These are phyloP conservation scores for Bathelium albidoporum DNA, from an alignment of 495 filamentous ascomycete genomes.

Conservation along the genomic window DNA sequence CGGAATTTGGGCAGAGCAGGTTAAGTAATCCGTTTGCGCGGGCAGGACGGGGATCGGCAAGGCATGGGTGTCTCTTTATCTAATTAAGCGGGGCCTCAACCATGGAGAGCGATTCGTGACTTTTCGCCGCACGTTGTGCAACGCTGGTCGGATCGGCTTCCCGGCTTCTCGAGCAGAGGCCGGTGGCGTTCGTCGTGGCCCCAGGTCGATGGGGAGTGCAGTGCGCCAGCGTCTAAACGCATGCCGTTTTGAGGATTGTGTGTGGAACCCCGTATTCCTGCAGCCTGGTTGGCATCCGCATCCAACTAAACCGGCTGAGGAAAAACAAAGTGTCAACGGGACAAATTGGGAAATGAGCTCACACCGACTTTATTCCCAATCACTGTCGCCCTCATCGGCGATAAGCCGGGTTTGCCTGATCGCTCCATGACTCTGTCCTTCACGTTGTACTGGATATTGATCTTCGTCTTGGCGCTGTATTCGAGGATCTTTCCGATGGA, in stretches of 20 bases:
- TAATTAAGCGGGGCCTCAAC: too few relatives aligned
- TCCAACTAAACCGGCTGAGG: neutral
- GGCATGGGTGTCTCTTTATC: neutral
- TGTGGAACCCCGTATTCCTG: neutral
- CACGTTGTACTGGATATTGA: constrained; percentile 31
- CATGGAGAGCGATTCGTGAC: too few relatives aligned
- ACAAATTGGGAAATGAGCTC: neutral
- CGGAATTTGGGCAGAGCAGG: neutral
- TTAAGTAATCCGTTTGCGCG: neutral
- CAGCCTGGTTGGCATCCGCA: neutral
- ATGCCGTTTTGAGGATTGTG: neutral
- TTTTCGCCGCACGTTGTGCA: too few relatives aligned
- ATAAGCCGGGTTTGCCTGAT: neutral
- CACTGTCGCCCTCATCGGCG: constrained; percentile 26
- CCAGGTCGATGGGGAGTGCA: neutral
- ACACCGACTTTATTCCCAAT: constrained; percentile 27
- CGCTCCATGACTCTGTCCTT: constrained; percentile 27
- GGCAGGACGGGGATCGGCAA: neutral
- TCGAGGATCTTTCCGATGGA: constrained; percentile 66
- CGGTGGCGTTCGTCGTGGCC: neutral
- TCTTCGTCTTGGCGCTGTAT: constrained; percentile 52
- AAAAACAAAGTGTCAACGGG: neutral
- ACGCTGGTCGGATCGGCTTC: neutral
- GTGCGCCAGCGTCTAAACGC: neutral
- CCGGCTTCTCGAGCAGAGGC: too few relatives aligned